phyloP scores from a whole-genome alignment of 2,329 filamentous ascomycete genomes.

The Phyllosticta citriasiana region DNA sequence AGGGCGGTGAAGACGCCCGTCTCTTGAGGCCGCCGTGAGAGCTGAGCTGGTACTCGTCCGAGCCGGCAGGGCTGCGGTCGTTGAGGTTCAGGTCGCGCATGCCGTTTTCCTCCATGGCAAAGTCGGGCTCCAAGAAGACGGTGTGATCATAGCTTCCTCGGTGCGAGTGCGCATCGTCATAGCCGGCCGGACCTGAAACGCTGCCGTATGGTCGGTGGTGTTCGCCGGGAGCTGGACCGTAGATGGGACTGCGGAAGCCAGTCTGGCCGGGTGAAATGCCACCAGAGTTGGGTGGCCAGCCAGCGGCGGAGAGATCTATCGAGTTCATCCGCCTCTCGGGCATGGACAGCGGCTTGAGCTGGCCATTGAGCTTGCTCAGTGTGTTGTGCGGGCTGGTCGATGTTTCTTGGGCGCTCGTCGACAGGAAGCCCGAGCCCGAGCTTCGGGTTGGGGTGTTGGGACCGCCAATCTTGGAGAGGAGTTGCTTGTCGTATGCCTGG shows the following conservation, averaged over 20 bases:
- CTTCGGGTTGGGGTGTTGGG: conserved; percentile 45
- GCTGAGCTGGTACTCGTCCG: conserved; percentile 32
- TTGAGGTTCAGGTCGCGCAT: conserved; percentile 44
- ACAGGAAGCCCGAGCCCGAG: conserved; percentile 21
- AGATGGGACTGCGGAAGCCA: conserved; percentile 33
- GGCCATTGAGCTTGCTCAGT: conserved; percentile 32
- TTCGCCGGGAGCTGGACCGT: conserved; percentile 19
- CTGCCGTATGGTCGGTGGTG: conserved; percentile 36
- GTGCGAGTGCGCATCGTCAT: conserved; percentile 44
- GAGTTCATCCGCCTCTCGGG: conserved; percentile 29
- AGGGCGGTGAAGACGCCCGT: conserved; percentile 53
- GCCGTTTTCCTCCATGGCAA: conserved; percentile 44
- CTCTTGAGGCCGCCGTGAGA: conserved; percentile 51
- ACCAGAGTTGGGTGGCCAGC: conserved; percentile 32
- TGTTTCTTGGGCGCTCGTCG: conserved; percentile 24
- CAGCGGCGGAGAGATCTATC: conserved; percentile 29
- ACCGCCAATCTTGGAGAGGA: conserved; percentile 53
- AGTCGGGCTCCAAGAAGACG: conserved; percentile 41
- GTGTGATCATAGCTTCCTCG: conserved; percentile 54
- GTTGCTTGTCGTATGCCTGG: conserved; percentile 52
- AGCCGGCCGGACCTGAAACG: conserved; percentile 34
- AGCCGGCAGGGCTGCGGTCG: conserved; percentile 39
- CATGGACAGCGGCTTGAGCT: conserved; percentile 36
- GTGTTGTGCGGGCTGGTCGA: conserved; percentile 27
- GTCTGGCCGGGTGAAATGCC: conserved; percentile 34